Evolutionary conservation across 2,329 filamentous ascomycete species (phyloP).

Genomic region (Dothideomycetes sp.): DNA sequence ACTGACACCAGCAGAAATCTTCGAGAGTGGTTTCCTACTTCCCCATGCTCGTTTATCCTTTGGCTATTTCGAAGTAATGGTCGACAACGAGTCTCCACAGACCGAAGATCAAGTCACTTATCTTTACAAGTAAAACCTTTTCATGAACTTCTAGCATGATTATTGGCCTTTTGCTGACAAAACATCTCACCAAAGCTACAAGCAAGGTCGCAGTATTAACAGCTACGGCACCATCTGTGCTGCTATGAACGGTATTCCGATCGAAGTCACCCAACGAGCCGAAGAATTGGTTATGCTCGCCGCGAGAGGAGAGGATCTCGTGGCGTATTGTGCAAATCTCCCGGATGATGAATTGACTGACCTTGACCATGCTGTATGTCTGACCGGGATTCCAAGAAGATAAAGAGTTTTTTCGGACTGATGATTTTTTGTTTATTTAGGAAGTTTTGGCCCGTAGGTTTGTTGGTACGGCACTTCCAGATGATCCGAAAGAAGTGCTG

Average conservation of each 20-base stretch:
- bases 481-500: slow-evolving; percentile 2
- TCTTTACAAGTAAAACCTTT: slow-evolving; percentile 61
- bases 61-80: slow-evolving; percentile 62
- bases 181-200: slow-evolving; percentile 15
- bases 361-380: slow-evolving; percentile 55
- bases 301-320: slow-evolving; percentile 65
- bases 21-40: slow-evolving; percentile 52
- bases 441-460: slow-evolving; percentile 1
- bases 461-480: background rate
- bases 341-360: slow-evolving; percentile 53
- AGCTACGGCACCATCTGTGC: slow-evolving; percentile 85
- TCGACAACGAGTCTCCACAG: slow-evolving; percentile 44
- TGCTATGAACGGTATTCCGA: slow-evolving; percentile 72
- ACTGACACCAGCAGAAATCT: slow-evolving; percentile 64
- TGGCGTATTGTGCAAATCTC: slow-evolving; percentile 60
- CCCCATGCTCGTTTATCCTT: slow-evolving; percentile 46
- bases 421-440: background rate
- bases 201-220: slow-evolving; percentile 59
- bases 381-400: no score
- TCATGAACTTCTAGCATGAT: slow-evolving; percentile 17
- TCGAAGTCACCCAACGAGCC: slow-evolving; percentile 62
- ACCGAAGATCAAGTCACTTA: slow-evolving; percentile 59
- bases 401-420: background rate
- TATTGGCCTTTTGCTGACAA: background rate
- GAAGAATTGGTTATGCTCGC: slow-evolving; percentile 61